Percentiles rank a stretch among this genome's conserved stretches.
Conservation (phyloP, 257 asterid genomes). For the Solanum neorickii region DNA sequence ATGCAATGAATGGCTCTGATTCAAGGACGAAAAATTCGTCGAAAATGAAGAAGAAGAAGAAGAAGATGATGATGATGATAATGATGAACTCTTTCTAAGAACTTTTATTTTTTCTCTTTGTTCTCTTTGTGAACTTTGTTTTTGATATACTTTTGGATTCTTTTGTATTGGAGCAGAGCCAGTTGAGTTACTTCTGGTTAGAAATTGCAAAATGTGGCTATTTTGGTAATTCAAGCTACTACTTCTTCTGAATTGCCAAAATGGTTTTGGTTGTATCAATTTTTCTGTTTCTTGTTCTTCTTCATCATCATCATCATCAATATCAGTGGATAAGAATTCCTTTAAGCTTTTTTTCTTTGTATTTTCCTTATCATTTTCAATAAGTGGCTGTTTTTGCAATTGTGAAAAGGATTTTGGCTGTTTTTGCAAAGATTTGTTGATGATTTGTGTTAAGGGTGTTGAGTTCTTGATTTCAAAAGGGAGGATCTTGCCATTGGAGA, state of each 20-base stretch:
- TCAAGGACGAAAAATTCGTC: neutral
- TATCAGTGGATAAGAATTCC: slow-evolving; percentile 40
- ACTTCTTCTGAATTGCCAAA: slow-evolving; percentile 78
- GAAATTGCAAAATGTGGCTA: slow-evolving; percentile 34
- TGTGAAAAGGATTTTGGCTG: neutral
- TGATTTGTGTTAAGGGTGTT: neutral
- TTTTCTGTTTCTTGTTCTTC: neutral
- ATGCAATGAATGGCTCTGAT: slow-evolving; percentile 11
- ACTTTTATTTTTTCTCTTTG: slow-evolving; percentile 21
- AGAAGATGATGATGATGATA: neutral
- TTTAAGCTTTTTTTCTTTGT: slow-evolving; percentile 43
- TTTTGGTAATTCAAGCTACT: slow-evolving; percentile 44
- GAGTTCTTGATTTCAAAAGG: slow-evolving; percentile 44
- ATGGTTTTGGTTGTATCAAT: slow-evolving; percentile 23
- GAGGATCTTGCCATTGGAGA: slow-evolving; percentile 71
- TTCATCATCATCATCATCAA: slow-evolving; percentile 22
- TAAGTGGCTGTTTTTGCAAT: neutral
- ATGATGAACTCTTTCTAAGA: slow-evolving; percentile 14
- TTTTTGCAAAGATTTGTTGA: neutral
- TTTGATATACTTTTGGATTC: slow-evolving; percentile 21
- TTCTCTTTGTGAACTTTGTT: slow-evolving; percentile 43
- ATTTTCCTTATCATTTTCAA: neutral
- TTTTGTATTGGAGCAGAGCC: slow-evolving; percentile 68
- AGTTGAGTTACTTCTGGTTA: slow-evolving; percentile 69
- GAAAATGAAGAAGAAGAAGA: neutral